A percentile compares a stretch with the other conserved stretches of the same genome.
Evolutionary conservation across 208 protist genomes (phyloP).

Genomic region (Leishmania major): DNA sequence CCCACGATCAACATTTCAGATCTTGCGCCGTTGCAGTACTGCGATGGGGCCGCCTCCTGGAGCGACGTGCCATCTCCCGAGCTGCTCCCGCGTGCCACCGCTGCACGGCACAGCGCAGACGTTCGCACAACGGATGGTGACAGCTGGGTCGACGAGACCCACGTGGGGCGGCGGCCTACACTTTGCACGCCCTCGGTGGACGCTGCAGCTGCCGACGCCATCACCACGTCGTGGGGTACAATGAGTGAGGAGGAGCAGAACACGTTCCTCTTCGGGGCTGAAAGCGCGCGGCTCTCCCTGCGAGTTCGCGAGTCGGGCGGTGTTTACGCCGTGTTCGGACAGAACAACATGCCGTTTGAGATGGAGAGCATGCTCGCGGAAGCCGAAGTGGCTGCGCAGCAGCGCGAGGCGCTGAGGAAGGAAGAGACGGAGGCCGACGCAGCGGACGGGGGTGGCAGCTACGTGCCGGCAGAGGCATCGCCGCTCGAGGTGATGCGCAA

Average conservation of each 20-base stretch:
- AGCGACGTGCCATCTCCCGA: not conserved
- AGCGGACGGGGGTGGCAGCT: not conserved
- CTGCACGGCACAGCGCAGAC: not conserved
- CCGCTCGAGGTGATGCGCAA: slow-evolving; percentile 1
- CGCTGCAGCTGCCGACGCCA: not conserved
- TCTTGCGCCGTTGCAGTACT: slow-evolving; percentile 31
- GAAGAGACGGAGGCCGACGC: not conserved
- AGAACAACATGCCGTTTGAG: slow-evolving; percentile 9
- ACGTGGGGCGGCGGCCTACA: not conserved
- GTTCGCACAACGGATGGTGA: not conserved
- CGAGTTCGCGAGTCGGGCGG: slow-evolving; percentile 13
- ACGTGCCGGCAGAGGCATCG: not conserved
- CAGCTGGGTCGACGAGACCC: not conserved
- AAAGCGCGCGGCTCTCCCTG: slow-evolving; percentile 20
- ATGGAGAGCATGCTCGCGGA: slow-evolving; percentile 13
- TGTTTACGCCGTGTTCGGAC: slow-evolving; percentile 33
- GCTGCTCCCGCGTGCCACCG: not conserved
- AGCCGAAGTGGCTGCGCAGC: slow-evolving; percentile 6
- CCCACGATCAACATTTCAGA: slow-evolving; percentile 52
- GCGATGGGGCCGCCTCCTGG: slow-evolving; percentile 15
- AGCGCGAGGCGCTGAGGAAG: not conserved
- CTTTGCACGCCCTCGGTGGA: too few species aligned
- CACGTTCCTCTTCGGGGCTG: slow-evolving; percentile 36
- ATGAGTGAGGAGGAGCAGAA: slow-evolving; percentile 48
- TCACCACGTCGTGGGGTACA: not conserved